Evolutionary conservation across 768 basidiomycete species (phyloP), one percentile per base, ranked within the genome.

Genomic region (Harrya chromipes): DNA sequence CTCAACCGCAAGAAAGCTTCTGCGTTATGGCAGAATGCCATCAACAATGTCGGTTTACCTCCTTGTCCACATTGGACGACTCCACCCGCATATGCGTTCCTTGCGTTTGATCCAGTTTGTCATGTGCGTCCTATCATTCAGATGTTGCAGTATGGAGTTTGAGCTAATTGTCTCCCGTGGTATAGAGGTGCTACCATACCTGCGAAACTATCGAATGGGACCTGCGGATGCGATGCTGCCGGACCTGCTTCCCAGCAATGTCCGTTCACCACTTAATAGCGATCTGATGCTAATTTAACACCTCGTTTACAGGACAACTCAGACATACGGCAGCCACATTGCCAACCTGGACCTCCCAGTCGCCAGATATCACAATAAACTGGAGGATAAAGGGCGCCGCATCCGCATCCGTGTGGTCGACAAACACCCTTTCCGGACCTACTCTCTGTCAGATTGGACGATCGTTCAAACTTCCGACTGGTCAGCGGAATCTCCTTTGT

Each of bases 91-190:
- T 69, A 66, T 52, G 61, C 58, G 3, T 48, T 58, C 37, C 59
- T 72, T n/a, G 54, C 61, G 7, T 72, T 65, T 33, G 54, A 57
- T 43, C 45, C 55, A 11, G 52, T 57, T 24, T 72, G 70, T 49
- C 63, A 66, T 41, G 71, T 71, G 44, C 44, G 64, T 48, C 8
- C 11, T 17, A 10, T 13, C 27, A 17, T 33, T 14, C 33, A 13
- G 13, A 31, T 27, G 23, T 12, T 24, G 31, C n/a, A 4, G 1
- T 35, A n/a, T 19, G 12, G n/a, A 6, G 10, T 20, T 26, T 9
- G 16, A 36, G 26, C 19, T 24, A 24, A 39, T 6, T 21, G 17
- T 41, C 16, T 0, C 31, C 12, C 1, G 21, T 40, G 16, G 14
- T 7, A 14, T 31, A 56, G 58, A n/a, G 58, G 9, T 60, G 58